Percentiles rank a stretch among this genome's conserved stretches.
Evolutionary conservation across 495 filamentous ascomycete species (phyloP).

Genomic region (Baudoinia panamericana): DNA sequence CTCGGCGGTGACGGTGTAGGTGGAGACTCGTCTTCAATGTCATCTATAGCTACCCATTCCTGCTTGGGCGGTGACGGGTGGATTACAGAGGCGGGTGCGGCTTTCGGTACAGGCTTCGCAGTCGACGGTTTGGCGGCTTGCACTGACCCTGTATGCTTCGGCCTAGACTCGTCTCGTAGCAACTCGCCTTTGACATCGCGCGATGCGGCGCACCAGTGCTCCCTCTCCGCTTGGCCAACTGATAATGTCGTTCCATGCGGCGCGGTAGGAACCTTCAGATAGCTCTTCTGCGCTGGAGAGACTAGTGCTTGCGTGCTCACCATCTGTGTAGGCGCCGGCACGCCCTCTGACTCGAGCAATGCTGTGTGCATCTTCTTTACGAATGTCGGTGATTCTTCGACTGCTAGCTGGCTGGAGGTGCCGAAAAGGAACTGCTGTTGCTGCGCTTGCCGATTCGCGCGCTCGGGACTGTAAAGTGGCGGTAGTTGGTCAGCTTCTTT

Average conservation of each 20-base stretch:
- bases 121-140: constrained; percentile 3
- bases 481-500: constrained; percentile 41
- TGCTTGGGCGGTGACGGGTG: too few species aligned
- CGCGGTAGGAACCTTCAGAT: constrained; percentile 15
- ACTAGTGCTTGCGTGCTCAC: constrained; percentile 3
- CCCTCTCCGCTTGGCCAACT: constrained; percentile 9
- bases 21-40: constrained; percentile 29
- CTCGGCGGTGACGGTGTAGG: constrained; percentile 25
- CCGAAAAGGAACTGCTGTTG: constrained; percentile 80
- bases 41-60: constrained; percentile 31
- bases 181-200: constrained; percentile 18
- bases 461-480: constrained; percentile 44
- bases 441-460: constrained; percentile 53
- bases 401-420: constrained; percentile 78
- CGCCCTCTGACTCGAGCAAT: constrained; percentile 44
- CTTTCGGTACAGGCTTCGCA: background rate
- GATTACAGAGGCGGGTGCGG: background rate
- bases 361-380: constrained; percentile 58
- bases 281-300: constrained; percentile 12
- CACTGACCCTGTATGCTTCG: background rate
- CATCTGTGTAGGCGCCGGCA: too few species aligned
- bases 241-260: constrained; percentile 18
- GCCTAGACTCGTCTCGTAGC: constrained; percentile 4
- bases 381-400: constrained; percentile 56
- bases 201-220: constrained; percentile 20